Evolutionary conservation across 2,329 filamentous ascomycete species (phyloP).

Genomic region (Cytospora leucostoma): DNA sequence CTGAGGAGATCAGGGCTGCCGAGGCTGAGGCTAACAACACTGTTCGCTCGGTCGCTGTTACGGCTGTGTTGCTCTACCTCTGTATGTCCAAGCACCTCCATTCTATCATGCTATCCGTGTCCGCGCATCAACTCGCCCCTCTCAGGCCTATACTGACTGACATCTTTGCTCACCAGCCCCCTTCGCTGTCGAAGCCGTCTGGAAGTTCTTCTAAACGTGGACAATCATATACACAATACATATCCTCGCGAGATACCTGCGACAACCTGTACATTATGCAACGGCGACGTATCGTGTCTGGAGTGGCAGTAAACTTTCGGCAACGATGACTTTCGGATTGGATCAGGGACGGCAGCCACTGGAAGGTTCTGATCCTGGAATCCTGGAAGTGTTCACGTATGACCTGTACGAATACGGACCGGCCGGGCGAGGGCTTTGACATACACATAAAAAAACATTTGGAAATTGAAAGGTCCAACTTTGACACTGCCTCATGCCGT

Average conservation of each 20-base stretch:
- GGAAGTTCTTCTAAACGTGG: conserved; percentile 39
- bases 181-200: conserved; percentile 55
- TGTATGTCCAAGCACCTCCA: conserved; percentile 56
- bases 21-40: conserved; percentile 69
- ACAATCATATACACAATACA: neutral
- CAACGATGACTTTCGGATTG: conserved; percentile 5
- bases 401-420: conserved; percentile 4
- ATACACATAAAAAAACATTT: neutral
- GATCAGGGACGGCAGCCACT: conserved; percentile 1
- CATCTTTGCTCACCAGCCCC: conserved; percentile 46
- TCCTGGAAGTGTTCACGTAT: neutral
- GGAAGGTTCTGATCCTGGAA: neutral
- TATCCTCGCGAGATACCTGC: neutral
- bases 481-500: neutral
- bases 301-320: conserved; percentile 10
- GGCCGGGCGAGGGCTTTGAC: neutral
- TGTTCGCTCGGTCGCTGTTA: conserved; percentile 66
- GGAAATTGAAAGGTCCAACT: neutral
- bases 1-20: conserved; percentile 69
- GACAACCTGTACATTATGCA: conserved; percentile 7
- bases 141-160: neutral
- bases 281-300: conserved; percentile 5
- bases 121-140: conserved; percentile 11
- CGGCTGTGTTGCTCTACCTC: conserved; percentile 71
- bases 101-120: neutral